phyloP scores from a whole-genome alignment of 768 basidiomycete genomes.

The Tricholoma flavovirens region DNA sequence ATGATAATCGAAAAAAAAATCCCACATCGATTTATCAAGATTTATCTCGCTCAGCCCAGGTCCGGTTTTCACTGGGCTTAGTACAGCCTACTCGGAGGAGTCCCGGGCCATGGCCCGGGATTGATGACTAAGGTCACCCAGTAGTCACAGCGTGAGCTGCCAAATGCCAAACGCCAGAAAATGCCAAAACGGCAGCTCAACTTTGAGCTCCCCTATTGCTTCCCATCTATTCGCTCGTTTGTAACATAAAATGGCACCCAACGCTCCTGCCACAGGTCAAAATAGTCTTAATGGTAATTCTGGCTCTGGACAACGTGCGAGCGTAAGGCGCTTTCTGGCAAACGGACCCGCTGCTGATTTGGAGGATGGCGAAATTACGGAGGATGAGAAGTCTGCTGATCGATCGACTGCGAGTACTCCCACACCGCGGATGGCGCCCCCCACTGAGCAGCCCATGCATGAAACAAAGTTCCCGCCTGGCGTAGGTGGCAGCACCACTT shows the following conservation, averaged over 20 bases:
- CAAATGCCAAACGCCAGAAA: no score
- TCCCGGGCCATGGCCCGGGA: no score
- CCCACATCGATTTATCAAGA: no score
- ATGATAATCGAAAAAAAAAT: no score
- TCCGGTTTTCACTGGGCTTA: no score
- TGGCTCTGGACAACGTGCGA: not conserved
- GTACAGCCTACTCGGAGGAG: no score
- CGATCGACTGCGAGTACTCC: not conserved
- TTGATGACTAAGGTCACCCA: no score
- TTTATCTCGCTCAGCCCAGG: no score
- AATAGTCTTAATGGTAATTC: not conserved
- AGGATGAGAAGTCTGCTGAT: conserved; percentile 6
- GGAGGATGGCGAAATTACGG: conserved; percentile 18
- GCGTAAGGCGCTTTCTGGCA: not conserved
- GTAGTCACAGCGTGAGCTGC: no score
- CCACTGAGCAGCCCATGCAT: not conserved
- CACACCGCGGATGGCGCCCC: not conserved
- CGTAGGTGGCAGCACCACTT: not conserved
- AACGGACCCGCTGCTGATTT: conserved; percentile 5
- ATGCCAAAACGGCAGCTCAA: no score
- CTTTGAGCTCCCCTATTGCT: no score
- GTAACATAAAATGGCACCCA: conserved; percentile 1
- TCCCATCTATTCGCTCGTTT: not conserved
- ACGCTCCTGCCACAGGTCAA: not conserved
- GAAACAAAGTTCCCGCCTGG: not conserved